These are phyloP conservation scores for Cladosporium sp. DNA, from an alignment of 2,329 filamentous ascomycete genomes.

Conservation along the genomic window DNA sequence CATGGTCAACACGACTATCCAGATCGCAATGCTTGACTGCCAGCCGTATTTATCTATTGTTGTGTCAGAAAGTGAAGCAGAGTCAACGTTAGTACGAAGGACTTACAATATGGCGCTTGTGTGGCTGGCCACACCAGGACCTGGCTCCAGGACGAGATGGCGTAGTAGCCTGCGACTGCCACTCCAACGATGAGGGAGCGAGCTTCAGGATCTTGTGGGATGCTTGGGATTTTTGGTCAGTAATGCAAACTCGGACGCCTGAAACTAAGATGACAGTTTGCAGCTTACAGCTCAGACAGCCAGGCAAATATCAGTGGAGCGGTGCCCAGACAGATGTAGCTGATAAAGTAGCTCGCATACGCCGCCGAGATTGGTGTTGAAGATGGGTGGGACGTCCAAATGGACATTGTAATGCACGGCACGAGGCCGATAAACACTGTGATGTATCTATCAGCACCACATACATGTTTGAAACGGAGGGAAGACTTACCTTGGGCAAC, in stretches of 20 bases:
- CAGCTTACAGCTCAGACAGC: slow-evolving; percentile 43
- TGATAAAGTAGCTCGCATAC: slow-evolving; percentile 52
- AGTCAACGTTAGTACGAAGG: background rate
- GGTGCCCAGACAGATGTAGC: slow-evolving; percentile 46
- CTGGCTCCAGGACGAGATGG: slow-evolving; percentile 50
- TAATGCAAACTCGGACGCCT: background rate
- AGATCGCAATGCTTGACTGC: slow-evolving; percentile 45
- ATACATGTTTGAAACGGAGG: background rate
- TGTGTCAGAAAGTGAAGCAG: background rate
- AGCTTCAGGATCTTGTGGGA: slow-evolving; percentile 48
- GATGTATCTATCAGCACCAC: background rate
- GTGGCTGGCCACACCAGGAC: slow-evolving; percentile 51
- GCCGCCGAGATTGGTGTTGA: slow-evolving; percentile 43
- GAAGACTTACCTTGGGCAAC: slow-evolving; percentile 38
- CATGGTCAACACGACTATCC: slow-evolving; percentile 45
- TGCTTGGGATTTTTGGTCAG: slow-evolving; percentile 19
- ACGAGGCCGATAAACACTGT: slow-evolving; percentile 41
- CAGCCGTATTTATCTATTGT: slow-evolving; percentile 42
- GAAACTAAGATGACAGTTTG: background rate
- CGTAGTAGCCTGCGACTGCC: slow-evolving; percentile 48
- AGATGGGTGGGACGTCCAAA: slow-evolving; percentile 48
- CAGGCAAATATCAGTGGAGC: slow-evolving; percentile 52
- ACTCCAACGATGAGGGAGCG: slow-evolving; percentile 48
- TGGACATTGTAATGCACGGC: slow-evolving; percentile 49
- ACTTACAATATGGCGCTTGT: slow-evolving; percentile 44